Conservation (phyloP, 2,329 filamentous ascomycete genomes). For the Talaromyces verruculosus region DNA sequence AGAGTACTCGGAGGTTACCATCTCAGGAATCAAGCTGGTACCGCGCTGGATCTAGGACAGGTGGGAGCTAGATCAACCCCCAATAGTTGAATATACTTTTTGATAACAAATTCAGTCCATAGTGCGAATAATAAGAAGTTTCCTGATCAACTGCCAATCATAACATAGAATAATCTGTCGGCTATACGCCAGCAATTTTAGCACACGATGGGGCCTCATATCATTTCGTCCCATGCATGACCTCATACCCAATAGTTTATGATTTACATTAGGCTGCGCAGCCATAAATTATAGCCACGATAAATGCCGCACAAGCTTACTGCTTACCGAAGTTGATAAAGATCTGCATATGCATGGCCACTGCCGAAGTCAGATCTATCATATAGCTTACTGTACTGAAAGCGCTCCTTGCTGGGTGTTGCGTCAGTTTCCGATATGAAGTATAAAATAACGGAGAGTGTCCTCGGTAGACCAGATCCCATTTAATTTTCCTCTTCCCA, state of each 20-base stretch:
- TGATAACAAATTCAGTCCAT: neutral
- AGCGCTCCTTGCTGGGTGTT: slow-evolving; percentile 8
- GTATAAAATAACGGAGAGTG: neutral
- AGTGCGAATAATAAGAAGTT: neutral
- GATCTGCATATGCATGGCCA: neutral
- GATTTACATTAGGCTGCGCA: neutral
- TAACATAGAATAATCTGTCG: neutral
- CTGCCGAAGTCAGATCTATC: neutral
- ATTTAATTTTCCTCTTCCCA: neutral
- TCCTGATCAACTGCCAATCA: neutral
- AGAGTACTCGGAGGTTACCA: neutral
- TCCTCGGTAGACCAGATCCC: neutral
- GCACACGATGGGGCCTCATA: neutral
- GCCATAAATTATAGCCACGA: too few relatives aligned
- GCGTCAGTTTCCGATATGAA: neutral
- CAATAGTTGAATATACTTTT: neutral
- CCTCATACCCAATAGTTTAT: neutral
- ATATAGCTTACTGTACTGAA: neutral
- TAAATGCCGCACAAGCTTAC: neutral
- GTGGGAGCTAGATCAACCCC: neutral
- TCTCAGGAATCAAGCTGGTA: neutral
- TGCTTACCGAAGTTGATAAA: neutral
- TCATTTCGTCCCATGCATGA: neutral
- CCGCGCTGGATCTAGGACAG: neutral
- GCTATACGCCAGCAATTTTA: neutral